A percentile compares a stretch with the other conserved stretches of the same genome.
These are phyloP conservation scores for Trapa bicornis DNA, from an alignment of 345 rosid genomes.

Conservation along the genomic window DNA sequence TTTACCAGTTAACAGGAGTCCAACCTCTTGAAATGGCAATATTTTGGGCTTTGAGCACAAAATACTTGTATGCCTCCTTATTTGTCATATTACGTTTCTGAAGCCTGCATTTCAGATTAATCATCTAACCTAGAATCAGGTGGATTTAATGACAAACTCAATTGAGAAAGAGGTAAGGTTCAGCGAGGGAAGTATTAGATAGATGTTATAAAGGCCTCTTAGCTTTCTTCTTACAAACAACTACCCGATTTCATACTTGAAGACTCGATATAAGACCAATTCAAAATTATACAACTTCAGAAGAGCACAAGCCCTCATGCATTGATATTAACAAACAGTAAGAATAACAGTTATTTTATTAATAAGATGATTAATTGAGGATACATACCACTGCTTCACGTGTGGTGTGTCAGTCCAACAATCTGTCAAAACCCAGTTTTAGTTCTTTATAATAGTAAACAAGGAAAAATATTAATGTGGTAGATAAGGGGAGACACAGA, in stretches of 20 bases:
- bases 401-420: slow-evolving; percentile 78
- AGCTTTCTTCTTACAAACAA: too few relatives aligned
- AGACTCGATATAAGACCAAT: not conserved
- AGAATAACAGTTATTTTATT: not conserved
- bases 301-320: not conserved
- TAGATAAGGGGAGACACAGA: not conserved
- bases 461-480: not conserved
- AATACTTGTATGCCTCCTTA: slow-evolving; percentile 60
- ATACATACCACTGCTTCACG: slow-evolving; percentile 59
- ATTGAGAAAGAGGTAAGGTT: not conserved
- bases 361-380: not conserved
- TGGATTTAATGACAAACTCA: not conserved
- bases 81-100: slow-evolving; percentile 42
- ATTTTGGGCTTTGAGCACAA: slow-evolving; percentile 72
- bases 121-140: not conserved
- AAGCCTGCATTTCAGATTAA: slow-evolving; percentile 49
- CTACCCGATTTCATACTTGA: too few relatives aligned
- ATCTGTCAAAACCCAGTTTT: slow-evolving; percentile 31
- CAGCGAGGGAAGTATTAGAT: not conserved
- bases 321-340: not conserved
- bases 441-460: not conserved
- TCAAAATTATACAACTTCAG: not conserved
- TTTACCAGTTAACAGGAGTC: slow-evolving; percentile 86
- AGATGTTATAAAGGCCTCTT: too few relatives aligned
- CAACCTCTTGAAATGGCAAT: slow-evolving; percentile 62